phyloP scores from a whole-genome alignment of 169 alveolate species.

The Theileria equi region DNA sequence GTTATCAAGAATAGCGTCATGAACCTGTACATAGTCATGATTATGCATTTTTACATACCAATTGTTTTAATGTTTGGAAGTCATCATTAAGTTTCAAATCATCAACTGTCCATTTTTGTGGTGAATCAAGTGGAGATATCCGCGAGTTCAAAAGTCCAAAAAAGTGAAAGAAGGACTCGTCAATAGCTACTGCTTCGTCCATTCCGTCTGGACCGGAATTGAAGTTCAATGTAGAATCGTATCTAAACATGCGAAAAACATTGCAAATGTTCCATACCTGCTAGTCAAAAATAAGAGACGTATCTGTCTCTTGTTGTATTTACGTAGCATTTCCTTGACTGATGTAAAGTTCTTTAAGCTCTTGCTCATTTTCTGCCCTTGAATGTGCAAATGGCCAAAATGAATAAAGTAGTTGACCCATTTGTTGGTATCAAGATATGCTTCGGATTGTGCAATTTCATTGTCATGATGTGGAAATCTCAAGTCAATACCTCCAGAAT shows the following conservation, averaged over 20 bases:
- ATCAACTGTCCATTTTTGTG: slow-evolving; percentile 64
- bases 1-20: slow-evolving; percentile 81
- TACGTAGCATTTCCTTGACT: slow-evolving; percentile 82
- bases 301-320: slow-evolving; percentile 83
- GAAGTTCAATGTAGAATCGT: slow-evolving; percentile 89
- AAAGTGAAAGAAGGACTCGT: slow-evolving; percentile 87
- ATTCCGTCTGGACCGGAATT: slow-evolving; percentile 85
- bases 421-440: slow-evolving; percentile 87
- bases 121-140: slow-evolving; percentile 64
- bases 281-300: slow-evolving; percentile 86
- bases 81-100: slow-evolving; percentile 54
- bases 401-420: slow-evolving; percentile 97
- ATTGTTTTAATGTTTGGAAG: slow-evolving; percentile 60
- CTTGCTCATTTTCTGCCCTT: slow-evolving; percentile 96
- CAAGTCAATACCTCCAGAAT: slow-evolving; percentile 98
- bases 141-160: slow-evolving; percentile 86
- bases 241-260: slow-evolving; percentile 65
- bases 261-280: slow-evolving; percentile 56
- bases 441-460: slow-evolving; percentile 98
- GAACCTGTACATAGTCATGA: slow-evolving; percentile 64
- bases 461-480: slow-evolving; percentile 99
- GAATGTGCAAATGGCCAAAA: slow-evolving; percentile 97
- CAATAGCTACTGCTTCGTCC: slow-evolving; percentile 90
- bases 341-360: slow-evolving; percentile 95
- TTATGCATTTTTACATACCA: slow-evolving; percentile 42